Conservation (phyloP, 371 early-diverging fungal species). For the Catenaria anguillulae region DNA sequence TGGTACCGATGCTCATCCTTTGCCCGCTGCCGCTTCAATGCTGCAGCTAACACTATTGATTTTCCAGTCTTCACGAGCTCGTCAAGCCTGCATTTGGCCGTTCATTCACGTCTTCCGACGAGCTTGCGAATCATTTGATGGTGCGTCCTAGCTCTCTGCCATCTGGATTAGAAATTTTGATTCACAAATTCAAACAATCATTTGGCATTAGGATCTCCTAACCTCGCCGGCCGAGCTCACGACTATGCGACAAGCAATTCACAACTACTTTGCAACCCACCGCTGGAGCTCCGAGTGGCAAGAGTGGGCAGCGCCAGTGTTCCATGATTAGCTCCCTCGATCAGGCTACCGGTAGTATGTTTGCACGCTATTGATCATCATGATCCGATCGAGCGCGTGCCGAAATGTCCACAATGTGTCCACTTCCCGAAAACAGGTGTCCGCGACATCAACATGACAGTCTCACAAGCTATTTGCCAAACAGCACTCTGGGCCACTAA, state of each 20-base stretch:
- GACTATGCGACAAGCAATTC: neutral
- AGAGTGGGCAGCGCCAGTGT: neutral
- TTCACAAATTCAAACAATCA: neutral
- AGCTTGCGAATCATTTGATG: conserved; percentile 34
- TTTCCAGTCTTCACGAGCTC: conserved; percentile 63
- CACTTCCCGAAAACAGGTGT: too few relatives aligned
- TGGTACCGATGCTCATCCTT: conserved; percentile 31
- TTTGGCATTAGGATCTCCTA: neutral
- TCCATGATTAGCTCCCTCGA: too few relatives aligned
- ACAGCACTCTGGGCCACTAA: too few relatives aligned
- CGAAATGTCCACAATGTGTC: too few relatives aligned
- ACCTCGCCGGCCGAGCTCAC: neutral
- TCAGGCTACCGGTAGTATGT: too few relatives aligned
- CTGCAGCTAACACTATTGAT: neutral
- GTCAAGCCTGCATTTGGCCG: conserved; percentile 66
- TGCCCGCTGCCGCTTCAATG: neutral
- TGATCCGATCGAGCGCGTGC: too few relatives aligned
- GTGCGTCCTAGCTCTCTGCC: conserved; percentile 7
- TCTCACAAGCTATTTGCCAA: too few relatives aligned
- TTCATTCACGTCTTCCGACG: conserved; percentile 46
- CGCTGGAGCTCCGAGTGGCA: neutral
- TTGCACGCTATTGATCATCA: too few relatives aligned
- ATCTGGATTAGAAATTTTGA: neutral
- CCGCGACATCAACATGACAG: too few relatives aligned
- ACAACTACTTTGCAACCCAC: neutral